Conservation (phyloP, 2,329 filamentous ascomycete genomes). For the Ascochyta koolunga region DNA sequence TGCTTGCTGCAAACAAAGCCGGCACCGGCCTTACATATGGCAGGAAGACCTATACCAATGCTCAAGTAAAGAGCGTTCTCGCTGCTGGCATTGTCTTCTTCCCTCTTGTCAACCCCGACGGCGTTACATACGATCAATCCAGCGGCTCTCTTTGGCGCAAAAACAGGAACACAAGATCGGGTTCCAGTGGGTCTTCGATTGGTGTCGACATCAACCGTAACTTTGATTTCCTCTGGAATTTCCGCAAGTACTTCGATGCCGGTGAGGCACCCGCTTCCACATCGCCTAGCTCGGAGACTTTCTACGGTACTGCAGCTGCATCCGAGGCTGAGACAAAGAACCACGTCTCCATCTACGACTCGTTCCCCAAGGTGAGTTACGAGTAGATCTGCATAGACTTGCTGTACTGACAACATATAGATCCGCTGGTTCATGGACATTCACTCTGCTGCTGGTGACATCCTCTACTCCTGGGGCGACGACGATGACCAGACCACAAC, state of each 20-base stretch:
- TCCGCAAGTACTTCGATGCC: slow-evolving; percentile 53
- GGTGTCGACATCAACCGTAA: slow-evolving; percentile 48
- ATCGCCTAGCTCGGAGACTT: slow-evolving; percentile 55
- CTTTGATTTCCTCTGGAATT: slow-evolving; percentile 64
- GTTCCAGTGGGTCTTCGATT: slow-evolving; percentile 29
- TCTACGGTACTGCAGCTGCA: slow-evolving; percentile 58
- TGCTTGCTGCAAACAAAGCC: slow-evolving; percentile 60
- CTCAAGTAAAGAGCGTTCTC: slow-evolving; percentile 59
- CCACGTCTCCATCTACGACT: slow-evolving; percentile 60
- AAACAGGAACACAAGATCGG: slow-evolving; percentile 51
- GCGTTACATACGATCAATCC: slow-evolving; percentile 44
- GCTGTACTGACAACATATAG: neutral
- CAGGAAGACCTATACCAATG: slow-evolving; percentile 57
- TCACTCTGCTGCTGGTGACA: slow-evolving; percentile 60
- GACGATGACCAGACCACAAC: slow-evolving; percentile 58
- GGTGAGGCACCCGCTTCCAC: slow-evolving; percentile 50
- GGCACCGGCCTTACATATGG: slow-evolving; percentile 60
- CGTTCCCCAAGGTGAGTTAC: slow-evolving; percentile 47
- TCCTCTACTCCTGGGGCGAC: slow-evolving; percentile 65
- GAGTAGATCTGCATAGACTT: no score
- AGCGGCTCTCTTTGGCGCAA: slow-evolving; percentile 45
- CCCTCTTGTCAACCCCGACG: slow-evolving; percentile 46
- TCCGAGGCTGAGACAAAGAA: slow-evolving; percentile 65
- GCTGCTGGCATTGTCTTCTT: slow-evolving; percentile 61
- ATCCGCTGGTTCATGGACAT: slow-evolving; percentile 65